A percentile compares a stretch with the other conserved stretches of the same genome.
These are phyloP conservation scores for Pleurotus platypus DNA, from an alignment of 768 basidiomycete species.

Conservation along the genomic window DNA sequence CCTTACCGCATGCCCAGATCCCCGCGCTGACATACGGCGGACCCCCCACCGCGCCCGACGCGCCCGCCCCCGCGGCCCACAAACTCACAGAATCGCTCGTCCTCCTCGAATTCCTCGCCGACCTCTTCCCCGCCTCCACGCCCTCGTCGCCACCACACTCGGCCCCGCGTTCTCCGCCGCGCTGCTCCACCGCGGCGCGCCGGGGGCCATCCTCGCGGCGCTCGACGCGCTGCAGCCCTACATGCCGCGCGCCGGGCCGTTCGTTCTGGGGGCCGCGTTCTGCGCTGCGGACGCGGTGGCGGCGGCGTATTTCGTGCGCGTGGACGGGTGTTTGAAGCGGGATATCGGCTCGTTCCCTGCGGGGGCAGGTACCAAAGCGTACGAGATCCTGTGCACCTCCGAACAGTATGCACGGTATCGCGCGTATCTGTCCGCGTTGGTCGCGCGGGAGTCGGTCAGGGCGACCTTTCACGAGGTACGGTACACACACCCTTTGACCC, in stretches of 20 bases:
- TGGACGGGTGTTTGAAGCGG: constrained; percentile 39
- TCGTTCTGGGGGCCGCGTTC: constrained; percentile 41
- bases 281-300: constrained; percentile 64
- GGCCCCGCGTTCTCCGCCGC: constrained; percentile 34
- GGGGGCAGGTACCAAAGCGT: constrained; percentile 51
- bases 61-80: constrained; percentile 54
- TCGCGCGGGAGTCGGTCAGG: no score
- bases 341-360: constrained; percentile 45
- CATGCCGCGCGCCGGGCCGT: constrained; percentile 42
- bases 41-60: constrained; percentile 47
- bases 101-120: constrained; percentile 65
- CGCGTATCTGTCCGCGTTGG: no score
- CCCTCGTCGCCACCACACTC: no score
- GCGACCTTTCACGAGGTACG: no score
- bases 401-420: no score
- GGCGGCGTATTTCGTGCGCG: constrained; percentile 57
- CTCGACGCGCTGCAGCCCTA: constrained; percentile 46
- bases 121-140: constrained; percentile 49
- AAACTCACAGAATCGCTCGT: constrained; percentile 66
- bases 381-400: constrained; percentile 27
- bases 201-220: constrained; percentile 35
- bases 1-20: constrained; percentile 31
- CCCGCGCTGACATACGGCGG: constrained; percentile 63
- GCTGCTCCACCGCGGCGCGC: constrained; percentile 33
- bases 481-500: no score